Evolutionary conservation across 495 filamentous ascomycete species (phyloP), one percentile per base, ranked within the genome.

Genomic region (Penicillium chermesinum): DNA sequence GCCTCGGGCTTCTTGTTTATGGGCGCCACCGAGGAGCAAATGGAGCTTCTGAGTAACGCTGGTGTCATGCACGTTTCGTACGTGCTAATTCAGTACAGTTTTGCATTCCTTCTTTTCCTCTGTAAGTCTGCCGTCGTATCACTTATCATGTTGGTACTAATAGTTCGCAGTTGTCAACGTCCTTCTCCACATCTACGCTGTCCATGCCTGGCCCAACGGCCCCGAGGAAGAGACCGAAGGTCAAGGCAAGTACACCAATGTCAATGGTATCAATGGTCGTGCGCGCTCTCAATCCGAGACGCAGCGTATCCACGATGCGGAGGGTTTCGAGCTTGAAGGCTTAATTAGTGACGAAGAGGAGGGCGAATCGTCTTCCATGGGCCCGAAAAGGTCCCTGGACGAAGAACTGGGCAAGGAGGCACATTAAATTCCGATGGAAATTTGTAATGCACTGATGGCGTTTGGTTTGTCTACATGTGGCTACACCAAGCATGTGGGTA

Each of bases 1-100:
- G 89, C 93, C 34, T 89, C 93, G 3, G 93, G 93, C 21, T 94
- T 98, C 69, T 77, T 96, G 44, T 97, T 98, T 74, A 94, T 96
- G 89, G 85, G 87, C 41, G 93, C 94, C 18, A 96, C 88, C 2
- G 93, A 98, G 65, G 91, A 97, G 63, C 91, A 98, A 62, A 91
- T 97, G 86, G 58, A 75, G 30, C 69, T 96, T 1, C 69, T 97
- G 10, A 69, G 77, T 38, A 72, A 77, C 38, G 84, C 83, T 2
- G 78, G 83, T 44, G 83, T 97, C 60, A 87, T 87, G 32, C 87
- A 94, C 62, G 88, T 97, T 37, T 84, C 90, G 9, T 97, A 97
- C 63, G 74, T 96, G 37, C 76, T 98, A 41, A 87, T 96, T 43
- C 70, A 96, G 4, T 98, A 85, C 75, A 93, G 87, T 62, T 73